phyloP scores from a whole-genome alignment of 257 asterid species.

The Capsicum pubescens region DNA sequence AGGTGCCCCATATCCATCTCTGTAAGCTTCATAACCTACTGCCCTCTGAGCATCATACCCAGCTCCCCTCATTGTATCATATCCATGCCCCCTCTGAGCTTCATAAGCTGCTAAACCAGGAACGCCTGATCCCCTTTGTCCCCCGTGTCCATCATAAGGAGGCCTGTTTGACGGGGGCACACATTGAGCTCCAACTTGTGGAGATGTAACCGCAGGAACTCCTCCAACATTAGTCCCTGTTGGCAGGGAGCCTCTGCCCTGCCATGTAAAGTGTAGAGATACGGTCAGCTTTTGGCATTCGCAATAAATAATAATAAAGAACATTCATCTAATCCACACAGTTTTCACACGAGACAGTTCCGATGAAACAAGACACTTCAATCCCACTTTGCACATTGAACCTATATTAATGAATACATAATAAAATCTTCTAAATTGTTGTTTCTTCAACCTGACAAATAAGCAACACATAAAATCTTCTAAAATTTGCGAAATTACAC shows the following conservation, averaged over 20 bases:
- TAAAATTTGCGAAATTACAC: background rate
- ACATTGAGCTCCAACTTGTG: constrained; percentile 54
- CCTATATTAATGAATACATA: background rate
- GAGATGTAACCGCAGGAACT: constrained; percentile 46
- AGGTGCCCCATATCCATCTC: constrained; percentile 51
- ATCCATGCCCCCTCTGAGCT: constrained; percentile 47
- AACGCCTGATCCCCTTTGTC: constrained; percentile 45
- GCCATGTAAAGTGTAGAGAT: constrained; percentile 32
- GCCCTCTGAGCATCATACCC: constrained; percentile 39
- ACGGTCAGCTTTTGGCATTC: background rate
- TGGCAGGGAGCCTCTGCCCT: constrained; percentile 58
- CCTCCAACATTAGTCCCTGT: constrained; percentile 53
- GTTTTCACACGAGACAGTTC: background rate
- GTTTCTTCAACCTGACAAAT: background rate
- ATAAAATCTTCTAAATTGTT: background rate
- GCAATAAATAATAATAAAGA: background rate
- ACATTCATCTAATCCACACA: constrained; percentile 17
- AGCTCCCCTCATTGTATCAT: constrained; percentile 51
- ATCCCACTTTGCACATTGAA: background rate
- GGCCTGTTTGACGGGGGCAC: constrained; percentile 47
- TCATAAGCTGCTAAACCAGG: constrained; percentile 51
- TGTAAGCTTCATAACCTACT: constrained; percentile 49
- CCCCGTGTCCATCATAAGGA: constrained; percentile 48
- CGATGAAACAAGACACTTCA: background rate
- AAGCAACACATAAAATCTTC: background rate